Evolutionary conservation across 768 basidiomycete genomes (phyloP).

Genomic region (Serpula lacrymans): DNA sequence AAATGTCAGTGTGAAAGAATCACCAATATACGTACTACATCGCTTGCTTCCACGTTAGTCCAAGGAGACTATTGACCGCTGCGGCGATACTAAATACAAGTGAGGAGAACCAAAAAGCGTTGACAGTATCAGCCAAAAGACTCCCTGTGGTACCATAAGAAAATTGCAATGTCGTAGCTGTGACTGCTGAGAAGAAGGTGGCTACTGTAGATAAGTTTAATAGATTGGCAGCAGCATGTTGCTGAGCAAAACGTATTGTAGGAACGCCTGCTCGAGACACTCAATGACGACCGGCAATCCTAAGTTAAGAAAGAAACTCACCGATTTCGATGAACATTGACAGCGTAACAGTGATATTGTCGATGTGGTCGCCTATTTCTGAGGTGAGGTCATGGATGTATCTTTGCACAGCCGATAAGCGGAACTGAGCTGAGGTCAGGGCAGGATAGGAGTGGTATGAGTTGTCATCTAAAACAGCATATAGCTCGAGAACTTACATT

Average conservation of each 20-base stretch:
- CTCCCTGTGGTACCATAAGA: constrained; percentile 34
- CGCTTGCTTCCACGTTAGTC: constrained; percentile 54
- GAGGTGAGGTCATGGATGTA: constrained; percentile 51
- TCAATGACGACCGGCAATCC: neutral
- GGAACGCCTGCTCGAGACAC: constrained; percentile 41
- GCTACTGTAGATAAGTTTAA: constrained; percentile 51
- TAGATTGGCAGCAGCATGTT: constrained; percentile 46
- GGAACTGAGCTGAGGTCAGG: constrained; percentile 41
- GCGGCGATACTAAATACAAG: constrained; percentile 53
- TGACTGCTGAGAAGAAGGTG: constrained; percentile 54
- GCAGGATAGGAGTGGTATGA: constrained; percentile 6
- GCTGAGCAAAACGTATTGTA: constrained; percentile 52
- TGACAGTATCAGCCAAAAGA: constrained; percentile 40
- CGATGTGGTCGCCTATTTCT: constrained; percentile 53
- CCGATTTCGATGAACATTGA: constrained; percentile 53
- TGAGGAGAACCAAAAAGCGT: constrained; percentile 54
- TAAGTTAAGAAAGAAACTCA: constrained; percentile 10
- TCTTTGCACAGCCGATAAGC: constrained; percentile 48
- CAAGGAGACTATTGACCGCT: constrained; percentile 50
- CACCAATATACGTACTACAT: constrained; percentile 43
- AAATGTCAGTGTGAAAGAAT: constrained; percentile 8
- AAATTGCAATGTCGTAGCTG: constrained; percentile 48
- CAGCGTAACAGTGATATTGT: constrained; percentile 48
- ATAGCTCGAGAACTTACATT: constrained; percentile 28
- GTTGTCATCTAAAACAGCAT: neutral